phyloP scores from a whole-genome alignment of 2,329 filamentous ascomycete genomes.

The Aureobasidium mangrovei region DNA sequence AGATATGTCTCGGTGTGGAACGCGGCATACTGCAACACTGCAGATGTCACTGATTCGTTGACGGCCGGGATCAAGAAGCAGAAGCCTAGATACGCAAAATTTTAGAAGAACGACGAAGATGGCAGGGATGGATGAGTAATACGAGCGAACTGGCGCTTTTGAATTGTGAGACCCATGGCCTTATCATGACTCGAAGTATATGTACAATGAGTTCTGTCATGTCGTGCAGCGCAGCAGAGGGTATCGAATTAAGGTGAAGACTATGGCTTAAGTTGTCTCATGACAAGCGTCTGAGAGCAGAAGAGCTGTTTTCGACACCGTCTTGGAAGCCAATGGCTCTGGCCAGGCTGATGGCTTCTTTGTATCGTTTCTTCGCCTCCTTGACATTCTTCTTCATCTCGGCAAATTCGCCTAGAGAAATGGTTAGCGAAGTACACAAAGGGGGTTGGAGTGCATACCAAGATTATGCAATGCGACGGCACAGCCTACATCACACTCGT shows the following conservation, averaged over 20 bases:
- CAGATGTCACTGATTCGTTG: conserved; percentile 66
- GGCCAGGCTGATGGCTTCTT: conserved; percentile 55
- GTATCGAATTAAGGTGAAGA: background rate
- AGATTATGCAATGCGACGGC: conserved; percentile 79
- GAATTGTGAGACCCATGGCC: background rate
- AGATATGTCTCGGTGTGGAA: conserved; percentile 87
- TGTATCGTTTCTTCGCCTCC: conserved; percentile 60
- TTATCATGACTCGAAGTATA: background rate
- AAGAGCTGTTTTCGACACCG: conserved; percentile 34
- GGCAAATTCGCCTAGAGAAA: conserved; percentile 57
- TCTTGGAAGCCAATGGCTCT: conserved; percentile 40
- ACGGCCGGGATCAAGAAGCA: conserved; percentile 68
- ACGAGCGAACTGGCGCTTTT: background rate
- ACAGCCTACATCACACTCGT: conserved; percentile 78
- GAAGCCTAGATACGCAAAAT: conserved; percentile 75
- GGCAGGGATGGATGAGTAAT: background rate
- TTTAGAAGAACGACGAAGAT: conserved; percentile 39
- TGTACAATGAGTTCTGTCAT: background rate
- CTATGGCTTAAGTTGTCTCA: background rate
- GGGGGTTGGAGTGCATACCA: background rate
- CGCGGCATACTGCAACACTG: conserved; percentile 68
- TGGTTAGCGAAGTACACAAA: background rate
- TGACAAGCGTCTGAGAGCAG: conserved; percentile 31
- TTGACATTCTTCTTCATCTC: conserved; percentile 59
- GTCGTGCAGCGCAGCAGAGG: background rate